These are phyloP conservation scores for Durio zibethinus DNA, from an alignment of 345 rosid genomes.

Conservation along the genomic window DNA sequence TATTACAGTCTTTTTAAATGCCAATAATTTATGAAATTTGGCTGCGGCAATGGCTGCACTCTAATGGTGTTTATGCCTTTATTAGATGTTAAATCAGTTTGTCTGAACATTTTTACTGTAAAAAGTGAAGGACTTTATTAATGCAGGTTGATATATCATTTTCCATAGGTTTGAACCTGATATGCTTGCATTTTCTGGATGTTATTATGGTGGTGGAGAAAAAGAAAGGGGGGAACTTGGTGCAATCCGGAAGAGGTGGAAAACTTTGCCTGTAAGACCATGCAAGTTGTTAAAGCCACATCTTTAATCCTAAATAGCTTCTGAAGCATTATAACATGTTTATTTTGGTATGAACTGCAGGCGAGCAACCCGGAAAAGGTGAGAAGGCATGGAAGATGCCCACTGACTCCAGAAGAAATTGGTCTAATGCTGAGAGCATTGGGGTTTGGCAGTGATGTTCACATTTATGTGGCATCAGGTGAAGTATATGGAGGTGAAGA, in stretches of 20 bases:
- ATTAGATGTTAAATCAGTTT: not conserved
- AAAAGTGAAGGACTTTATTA: not conserved
- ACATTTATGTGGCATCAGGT: conserved; percentile 87
- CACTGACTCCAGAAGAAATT: conserved; percentile 85
- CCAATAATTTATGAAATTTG: not conserved
- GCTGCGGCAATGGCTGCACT: not conserved
- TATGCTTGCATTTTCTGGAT: conserved; percentile 97
- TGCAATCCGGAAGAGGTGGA: conserved; percentile 81
- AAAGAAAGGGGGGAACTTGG: conserved; percentile 74
- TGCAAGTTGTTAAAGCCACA: conserved; percentile 1
- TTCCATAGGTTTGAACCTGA: conserved; percentile 78
- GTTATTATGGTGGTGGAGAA: conserved; percentile 89
- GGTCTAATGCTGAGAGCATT: conserved; percentile 88
- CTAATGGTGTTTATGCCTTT: not conserved
- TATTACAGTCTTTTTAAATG: not conserved
- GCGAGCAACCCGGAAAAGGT: conserved; percentile 71
- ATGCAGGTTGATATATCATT: conserved; percentile 13
- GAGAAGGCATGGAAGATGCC: conserved; percentile 82
- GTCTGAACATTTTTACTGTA: not conserved
- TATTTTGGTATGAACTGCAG: conserved; percentile 31
- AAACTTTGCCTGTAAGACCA: conserved; percentile 67
- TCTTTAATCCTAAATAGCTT: not conserved
- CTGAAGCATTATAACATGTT: not conserved
- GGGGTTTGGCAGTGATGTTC: conserved; percentile 80
- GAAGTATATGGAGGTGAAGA: conserved; percentile 87